phyloP scores from a whole-genome alignment of 768 basidiomycete species.

The Dentipellis sp. region DNA sequence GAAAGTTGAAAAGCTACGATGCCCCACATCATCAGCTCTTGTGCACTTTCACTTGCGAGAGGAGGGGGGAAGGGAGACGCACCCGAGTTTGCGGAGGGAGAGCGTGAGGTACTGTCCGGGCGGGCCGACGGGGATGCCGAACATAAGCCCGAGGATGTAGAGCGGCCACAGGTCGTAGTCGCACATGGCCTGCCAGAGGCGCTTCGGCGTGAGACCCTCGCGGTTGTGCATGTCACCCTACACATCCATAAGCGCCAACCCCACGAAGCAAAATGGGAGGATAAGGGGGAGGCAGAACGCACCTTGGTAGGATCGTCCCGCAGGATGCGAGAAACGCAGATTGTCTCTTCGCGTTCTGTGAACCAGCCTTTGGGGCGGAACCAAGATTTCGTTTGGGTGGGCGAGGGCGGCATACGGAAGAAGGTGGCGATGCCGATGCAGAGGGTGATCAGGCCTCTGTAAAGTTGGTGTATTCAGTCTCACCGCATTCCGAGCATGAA shows the following conservation, averaged over 20 bases:
- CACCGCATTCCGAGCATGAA: conserved; percentile 35
- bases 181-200: conserved; percentile 43
- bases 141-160: conserved; percentile 49
- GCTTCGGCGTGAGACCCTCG: conserved; percentile 40
- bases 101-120: conserved; percentile 51
- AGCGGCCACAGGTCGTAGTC: conserved; percentile 64
- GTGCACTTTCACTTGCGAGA: not conserved
- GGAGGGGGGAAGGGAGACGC: not conserved
- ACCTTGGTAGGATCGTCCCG: conserved; percentile 57
- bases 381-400: conserved; percentile 48
- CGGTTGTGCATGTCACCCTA: conserved; percentile 66
- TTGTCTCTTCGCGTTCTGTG: conserved; percentile 39
- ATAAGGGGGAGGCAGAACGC: not conserved
- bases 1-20: conserved; percentile 45
- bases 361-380: conserved; percentile 55
- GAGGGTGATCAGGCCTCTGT: conserved; percentile 39
- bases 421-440: conserved; percentile 37
- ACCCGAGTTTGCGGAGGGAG: conserved; percentile 46
- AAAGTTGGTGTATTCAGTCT: conserved; percentile 18
- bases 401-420: conserved; percentile 47
- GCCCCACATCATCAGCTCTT: too few relatives aligned
- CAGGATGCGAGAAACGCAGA: conserved; percentile 50
- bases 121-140: conserved; percentile 38
- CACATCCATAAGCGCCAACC: too few relatives aligned
- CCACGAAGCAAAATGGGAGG: not conserved